Base-by-base conservation (phyloP, 2,329 filamentous ascomycete genomes). In the Penicillium sp. region DNA sequence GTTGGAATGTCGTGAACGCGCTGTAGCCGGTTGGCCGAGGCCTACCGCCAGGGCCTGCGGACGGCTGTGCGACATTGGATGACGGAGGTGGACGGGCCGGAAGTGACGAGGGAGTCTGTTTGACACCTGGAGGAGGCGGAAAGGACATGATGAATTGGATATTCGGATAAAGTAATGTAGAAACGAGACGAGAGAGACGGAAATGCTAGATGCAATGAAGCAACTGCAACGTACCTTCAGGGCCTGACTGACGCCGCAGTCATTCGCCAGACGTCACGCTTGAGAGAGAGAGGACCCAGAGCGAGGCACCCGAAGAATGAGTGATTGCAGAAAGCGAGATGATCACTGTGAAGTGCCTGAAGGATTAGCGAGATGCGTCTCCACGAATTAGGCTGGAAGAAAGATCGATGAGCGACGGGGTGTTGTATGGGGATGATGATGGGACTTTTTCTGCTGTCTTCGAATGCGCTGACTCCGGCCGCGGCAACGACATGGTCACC, bases 101-200 rank as follows among this genome's bases (percentile, higher is more conserved):
- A 33, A 95, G 85, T 60, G 86, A 88, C 64, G 68, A 80, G 65
- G 70, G 77, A 69, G 71, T 61, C 62, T 67, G 57, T 56, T 68
- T 73, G 55, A 81, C 75, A 80, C 87, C 87, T 89, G 88, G 86
- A 86, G 87, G 86, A 68, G 85, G 86, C 74, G 87, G 86, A 80
- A 89, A 89, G 74, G 87, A 86, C 88, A 92, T 92, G 75, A 77
- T 78, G 76, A 77, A 76, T 64, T 71, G 69, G 60, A 63, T 52
- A 66, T 63, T 66, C 72, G 65, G 65, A 18, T 16, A 33, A 14
- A 22, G 58, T 56, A 28, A 11, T 8, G 39, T 33, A 25, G 25
- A 40, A 14, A 25, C 11, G 27, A 38, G 13, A 28, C 10, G 16
- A 63, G 53, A 62, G 51, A 62, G 49, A 60, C 48, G 50, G 58